Conservation (phyloP, 2,329 filamentous ascomycete genomes). For the Curvularia sp. region DNA sequence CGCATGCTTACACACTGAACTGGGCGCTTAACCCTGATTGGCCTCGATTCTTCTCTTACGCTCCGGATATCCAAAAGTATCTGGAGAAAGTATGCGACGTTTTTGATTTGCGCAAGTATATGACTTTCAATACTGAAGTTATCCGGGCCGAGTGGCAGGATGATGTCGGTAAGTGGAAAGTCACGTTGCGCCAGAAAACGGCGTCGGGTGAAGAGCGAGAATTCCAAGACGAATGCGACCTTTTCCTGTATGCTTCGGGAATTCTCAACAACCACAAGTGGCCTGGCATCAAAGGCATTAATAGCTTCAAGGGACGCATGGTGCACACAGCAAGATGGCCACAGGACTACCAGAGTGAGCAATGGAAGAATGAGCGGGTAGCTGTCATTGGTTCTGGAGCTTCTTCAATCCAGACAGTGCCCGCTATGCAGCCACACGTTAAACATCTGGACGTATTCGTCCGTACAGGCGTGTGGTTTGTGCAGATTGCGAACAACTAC, state of each 20-base stretch:
- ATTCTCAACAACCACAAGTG: slow-evolving; percentile 51
- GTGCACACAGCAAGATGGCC: slow-evolving; percentile 57
- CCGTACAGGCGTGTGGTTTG: slow-evolving; percentile 55
- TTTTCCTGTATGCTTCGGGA: slow-evolving; percentile 55
- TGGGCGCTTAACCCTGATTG: slow-evolving; percentile 58
- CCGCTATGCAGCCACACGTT: slow-evolving; percentile 55
- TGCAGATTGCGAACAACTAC: slow-evolving; percentile 56
- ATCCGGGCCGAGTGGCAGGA: slow-evolving; percentile 59
- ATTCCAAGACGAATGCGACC: slow-evolving; percentile 54
- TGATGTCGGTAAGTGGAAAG: slow-evolving; percentile 57
- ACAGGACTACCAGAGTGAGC: slow-evolving; percentile 53
- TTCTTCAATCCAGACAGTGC: slow-evolving; percentile 56
- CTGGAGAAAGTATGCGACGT: slow-evolving; percentile 57
- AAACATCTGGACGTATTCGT: slow-evolving; percentile 58
- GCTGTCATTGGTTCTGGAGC: slow-evolving; percentile 57
- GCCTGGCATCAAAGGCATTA: slow-evolving; percentile 52
- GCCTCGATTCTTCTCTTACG: slow-evolving; percentile 57
- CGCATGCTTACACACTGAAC: slow-evolving; percentile 55
- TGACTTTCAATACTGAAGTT: slow-evolving; percentile 60
- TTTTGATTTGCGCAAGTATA: slow-evolving; percentile 60
- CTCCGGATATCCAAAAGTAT: slow-evolving; percentile 58
- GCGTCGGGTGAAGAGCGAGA: slow-evolving; percentile 45
- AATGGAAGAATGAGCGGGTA: slow-evolving; percentile 52
- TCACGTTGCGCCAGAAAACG: slow-evolving; percentile 55
- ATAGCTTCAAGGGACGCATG: slow-evolving; percentile 55